A percentile compares a stretch with the other conserved stretches of the same genome.
Evolutionary conservation across 2,329 filamentous ascomycete genomes (phyloP).

Genomic region (Penicillium expansum): DNA sequence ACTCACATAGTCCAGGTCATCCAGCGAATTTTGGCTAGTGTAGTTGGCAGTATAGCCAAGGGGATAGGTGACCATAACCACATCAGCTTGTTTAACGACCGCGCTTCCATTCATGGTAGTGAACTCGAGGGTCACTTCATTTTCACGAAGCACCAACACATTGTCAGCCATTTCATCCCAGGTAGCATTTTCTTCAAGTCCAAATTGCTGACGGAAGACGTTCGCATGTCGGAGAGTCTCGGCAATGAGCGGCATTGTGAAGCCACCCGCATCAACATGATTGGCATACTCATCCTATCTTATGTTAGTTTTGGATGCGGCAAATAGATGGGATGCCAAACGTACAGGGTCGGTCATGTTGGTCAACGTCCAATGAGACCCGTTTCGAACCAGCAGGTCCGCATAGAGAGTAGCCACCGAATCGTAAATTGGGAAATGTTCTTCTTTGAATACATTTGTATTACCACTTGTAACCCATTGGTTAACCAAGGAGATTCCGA

Average conservation of each 20-base stretch:
- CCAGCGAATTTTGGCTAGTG: slow-evolving; percentile 48
- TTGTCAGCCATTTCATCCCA: slow-evolving; percentile 58
- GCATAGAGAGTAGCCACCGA: slow-evolving; percentile 61
- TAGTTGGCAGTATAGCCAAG: slow-evolving; percentile 59
- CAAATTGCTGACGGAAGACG: slow-evolving; percentile 56
- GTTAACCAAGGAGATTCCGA: slow-evolving; percentile 61
- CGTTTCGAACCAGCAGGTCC: slow-evolving; percentile 60
- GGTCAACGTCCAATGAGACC: slow-evolving; percentile 51
- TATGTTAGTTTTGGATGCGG: background rate
- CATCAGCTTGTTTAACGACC: slow-evolving; percentile 68
- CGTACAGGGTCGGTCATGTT: slow-evolving; percentile 70
- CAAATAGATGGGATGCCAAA: background rate
- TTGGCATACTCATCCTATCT: slow-evolving; percentile 65
- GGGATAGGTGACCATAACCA: slow-evolving; percentile 65
- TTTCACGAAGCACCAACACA: slow-evolving; percentile 56
- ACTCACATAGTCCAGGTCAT: slow-evolving; percentile 61
- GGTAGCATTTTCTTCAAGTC: slow-evolving; percentile 54
- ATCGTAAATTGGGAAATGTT: slow-evolving; percentile 63
- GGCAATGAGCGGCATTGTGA: slow-evolving; percentile 62
- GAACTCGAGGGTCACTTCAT: slow-evolving; percentile 63
- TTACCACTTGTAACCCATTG: slow-evolving; percentile 62
- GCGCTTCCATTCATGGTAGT: slow-evolving; percentile 65
- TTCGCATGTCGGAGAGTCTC: slow-evolving; percentile 58
- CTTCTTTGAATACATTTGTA: slow-evolving; percentile 52
- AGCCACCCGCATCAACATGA: slow-evolving; percentile 64